A percentile compares a stretch with the other conserved stretches of the same genome.
phyloP scores from a whole-genome alignment of 2,329 filamentous ascomycete genomes.

The Coniochaeta sp. region DNA sequence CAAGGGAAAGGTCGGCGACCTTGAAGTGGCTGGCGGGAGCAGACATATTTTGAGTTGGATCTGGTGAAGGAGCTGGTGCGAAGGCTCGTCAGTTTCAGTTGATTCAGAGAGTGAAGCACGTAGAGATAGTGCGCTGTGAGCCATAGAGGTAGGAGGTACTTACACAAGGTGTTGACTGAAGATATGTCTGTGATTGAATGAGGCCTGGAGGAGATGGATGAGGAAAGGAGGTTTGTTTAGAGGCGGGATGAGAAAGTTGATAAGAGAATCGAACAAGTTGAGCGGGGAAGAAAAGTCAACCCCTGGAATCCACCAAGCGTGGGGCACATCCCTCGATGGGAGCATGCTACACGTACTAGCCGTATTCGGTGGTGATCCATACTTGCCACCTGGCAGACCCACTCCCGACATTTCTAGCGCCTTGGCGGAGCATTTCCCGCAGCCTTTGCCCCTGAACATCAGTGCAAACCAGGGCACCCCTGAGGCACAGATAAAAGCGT shows the following conservation, averaged over 20 bases:
- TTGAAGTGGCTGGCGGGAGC: slow-evolving; percentile 91
- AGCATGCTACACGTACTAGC: no score
- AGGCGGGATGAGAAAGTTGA: background rate
- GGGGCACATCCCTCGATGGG: no score
- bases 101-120: no score
- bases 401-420: no score
- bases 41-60: slow-evolving; percentile 44
- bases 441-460: no score
- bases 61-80: background rate
- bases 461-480: no score
- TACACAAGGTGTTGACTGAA: background rate
- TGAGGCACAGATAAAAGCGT: no score
- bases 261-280: background rate
- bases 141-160: background rate
- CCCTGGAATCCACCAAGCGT: slow-evolving; percentile 1
- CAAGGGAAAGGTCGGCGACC: slow-evolving; percentile 96
- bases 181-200: background rate
- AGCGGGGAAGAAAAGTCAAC: slow-evolving; percentile 2
- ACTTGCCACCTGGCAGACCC: no score
- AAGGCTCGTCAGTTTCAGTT: background rate
- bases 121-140: background rate
- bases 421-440: no score
- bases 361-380: no score
- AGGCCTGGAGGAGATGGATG: slow-evolving; percentile 2
- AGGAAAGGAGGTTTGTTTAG: slow-evolving; percentile 7